phyloP scores from a whole-genome alignment of 257 asterid species.

The Nicotiana paniculata region DNA sequence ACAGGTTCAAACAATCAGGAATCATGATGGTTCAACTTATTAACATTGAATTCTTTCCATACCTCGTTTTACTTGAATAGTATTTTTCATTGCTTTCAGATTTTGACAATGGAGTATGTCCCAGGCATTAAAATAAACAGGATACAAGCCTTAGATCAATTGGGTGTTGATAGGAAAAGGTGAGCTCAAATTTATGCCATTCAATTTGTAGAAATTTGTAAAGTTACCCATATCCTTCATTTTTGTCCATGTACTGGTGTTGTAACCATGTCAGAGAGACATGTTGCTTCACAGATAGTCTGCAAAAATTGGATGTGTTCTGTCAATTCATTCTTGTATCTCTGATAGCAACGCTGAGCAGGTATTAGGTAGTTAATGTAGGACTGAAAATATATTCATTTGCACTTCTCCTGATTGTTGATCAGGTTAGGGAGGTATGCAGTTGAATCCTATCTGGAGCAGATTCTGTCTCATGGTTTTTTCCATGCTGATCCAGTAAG shows the following conservation, averaged over 20 bases:
- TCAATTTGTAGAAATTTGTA: neutral
- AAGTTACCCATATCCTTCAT: neutral
- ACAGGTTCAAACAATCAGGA: slow-evolving; percentile 45
- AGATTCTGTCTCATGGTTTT: slow-evolving; percentile 84
- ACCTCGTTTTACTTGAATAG: slow-evolving; percentile 8
- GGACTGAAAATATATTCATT: neutral
- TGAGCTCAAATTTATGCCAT: slow-evolving; percentile 4
- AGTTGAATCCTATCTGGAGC: slow-evolving; percentile 92
- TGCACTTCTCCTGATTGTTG: neutral
- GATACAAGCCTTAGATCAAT: slow-evolving; percentile 76
- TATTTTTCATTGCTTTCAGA: slow-evolving; percentile 30
- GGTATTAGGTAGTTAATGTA: neutral
- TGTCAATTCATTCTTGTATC: neutral
- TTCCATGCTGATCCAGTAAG: slow-evolving; percentile 92
- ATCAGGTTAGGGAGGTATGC: slow-evolving; percentile 83
- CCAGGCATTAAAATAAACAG: slow-evolving; percentile 93
- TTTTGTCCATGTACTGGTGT: neutral
- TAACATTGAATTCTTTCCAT: slow-evolving; percentile 5
- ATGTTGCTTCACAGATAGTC: neutral
- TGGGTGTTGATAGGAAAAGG: slow-evolving; percentile 91
- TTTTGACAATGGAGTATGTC: slow-evolving; percentile 85
- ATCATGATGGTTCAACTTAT: slow-evolving; percentile 10
- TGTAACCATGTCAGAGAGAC: neutral
- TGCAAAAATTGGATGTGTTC: neutral
- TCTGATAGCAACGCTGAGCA: neutral